These are phyloP conservation scores for Euryodendron excelsum DNA, from an alignment of 148 eudicot species.

Conservation along the genomic window DNA sequence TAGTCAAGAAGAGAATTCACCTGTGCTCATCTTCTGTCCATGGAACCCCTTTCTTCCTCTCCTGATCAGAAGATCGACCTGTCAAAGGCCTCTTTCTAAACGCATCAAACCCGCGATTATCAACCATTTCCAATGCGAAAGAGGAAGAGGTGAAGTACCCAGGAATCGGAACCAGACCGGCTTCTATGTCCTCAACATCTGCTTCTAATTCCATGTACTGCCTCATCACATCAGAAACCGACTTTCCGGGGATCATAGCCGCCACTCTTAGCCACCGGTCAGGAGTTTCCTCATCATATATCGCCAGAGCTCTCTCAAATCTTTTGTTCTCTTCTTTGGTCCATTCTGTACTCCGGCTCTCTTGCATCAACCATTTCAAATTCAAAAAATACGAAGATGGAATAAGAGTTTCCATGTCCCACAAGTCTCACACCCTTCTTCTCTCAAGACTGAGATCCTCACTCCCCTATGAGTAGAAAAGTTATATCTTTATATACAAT, in stretches of 20 bases:
- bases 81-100: conserved; percentile 35
- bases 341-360: conserved; percentile 50
- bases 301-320: conserved; percentile 81
- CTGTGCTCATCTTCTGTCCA: conserved; percentile 99
- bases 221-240: conserved; percentile 60
- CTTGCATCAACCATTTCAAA: conserved; percentile 37
- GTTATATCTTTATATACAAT: not conserved
- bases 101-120: conserved; percentile 33
- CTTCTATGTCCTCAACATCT: conserved; percentile 83
- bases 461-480: not conserved
- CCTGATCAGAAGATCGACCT: conserved; percentile 58
- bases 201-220: conserved; percentile 66
- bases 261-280: conserved; percentile 80
- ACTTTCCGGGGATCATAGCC: conserved; percentile 69
- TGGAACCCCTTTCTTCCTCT: conserved; percentile 88
- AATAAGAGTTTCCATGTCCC: conserved; percentile 25
- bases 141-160: conserved; percentile 66
- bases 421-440: too few species aligned
- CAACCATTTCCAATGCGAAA: conserved; percentile 57
- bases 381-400: conserved; percentile 36
- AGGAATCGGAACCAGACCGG: conserved; percentile 76
- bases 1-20: conserved; percentile 22
- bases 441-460: not conserved
- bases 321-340: conserved; percentile 86
- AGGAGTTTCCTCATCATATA: conserved; percentile 63